Evolutionary conservation across 495 filamentous ascomycete species (phyloP).

Genomic region (Penicillium fimorum): DNA sequence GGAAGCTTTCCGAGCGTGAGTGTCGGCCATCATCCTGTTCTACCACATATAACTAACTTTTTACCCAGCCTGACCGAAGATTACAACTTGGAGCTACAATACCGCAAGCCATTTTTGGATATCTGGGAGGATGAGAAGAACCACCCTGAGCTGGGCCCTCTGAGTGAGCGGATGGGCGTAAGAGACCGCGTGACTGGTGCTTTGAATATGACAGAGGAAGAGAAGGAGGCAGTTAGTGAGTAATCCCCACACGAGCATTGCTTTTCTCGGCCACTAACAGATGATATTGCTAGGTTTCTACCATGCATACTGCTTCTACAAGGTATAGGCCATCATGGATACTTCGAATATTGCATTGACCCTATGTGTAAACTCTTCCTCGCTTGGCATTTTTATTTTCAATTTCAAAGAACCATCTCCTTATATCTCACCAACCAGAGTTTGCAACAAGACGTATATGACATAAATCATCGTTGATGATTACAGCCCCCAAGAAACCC

Average conservation of each 20-base stretch:
- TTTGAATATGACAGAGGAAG: constrained; percentile 69
- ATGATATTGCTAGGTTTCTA: constrained; percentile 60
- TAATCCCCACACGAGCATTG: constrained; percentile 6
- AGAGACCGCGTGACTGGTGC: constrained; percentile 64
- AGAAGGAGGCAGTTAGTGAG: constrained; percentile 82
- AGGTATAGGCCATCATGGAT: constrained; percentile 54
- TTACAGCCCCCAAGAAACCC: neutral
- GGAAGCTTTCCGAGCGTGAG: constrained; percentile 86
- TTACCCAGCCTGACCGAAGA: constrained; percentile 72
- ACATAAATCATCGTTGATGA: neutral
- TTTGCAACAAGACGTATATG: neutral
- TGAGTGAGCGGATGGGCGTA: constrained; percentile 95
- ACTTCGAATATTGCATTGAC: neutral
- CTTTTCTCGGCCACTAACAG: constrained; percentile 12
- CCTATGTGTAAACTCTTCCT: neutral
- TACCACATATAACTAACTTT: constrained; percentile 20
- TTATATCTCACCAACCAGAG: neutral
- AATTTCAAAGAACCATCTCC: neutral
- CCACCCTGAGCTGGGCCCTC: constrained; percentile 68
- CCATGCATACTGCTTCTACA: constrained; percentile 91
- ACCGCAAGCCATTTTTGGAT: constrained; percentile 83
- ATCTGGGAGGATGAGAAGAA: constrained; percentile 89
- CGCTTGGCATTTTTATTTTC: neutral
- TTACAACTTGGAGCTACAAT: constrained; percentile 92
- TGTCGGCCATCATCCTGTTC: neutral